Conservation (phyloP, 192 early-diverging fungal genomes). For the Coemansia sp. region DNA sequence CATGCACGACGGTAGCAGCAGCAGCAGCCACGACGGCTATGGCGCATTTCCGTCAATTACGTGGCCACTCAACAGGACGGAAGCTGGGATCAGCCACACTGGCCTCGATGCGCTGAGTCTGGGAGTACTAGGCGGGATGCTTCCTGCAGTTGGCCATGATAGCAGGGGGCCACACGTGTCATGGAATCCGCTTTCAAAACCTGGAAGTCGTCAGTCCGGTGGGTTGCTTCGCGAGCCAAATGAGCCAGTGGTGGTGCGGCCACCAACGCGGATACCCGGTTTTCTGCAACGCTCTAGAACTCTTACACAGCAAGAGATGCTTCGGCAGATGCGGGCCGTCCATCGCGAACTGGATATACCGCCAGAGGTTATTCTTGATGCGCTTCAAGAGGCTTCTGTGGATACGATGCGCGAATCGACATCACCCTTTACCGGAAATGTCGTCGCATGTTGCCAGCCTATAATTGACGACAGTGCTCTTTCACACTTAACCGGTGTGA, state of each 20-base stretch:
- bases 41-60: conserved; percentile 25
- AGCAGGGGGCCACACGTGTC: neutral
- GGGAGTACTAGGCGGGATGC: conserved; percentile 17
- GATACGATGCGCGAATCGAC: conserved; percentile 13
- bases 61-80: conserved; percentile 42
- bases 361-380: conserved; percentile 11
- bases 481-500: neutral
- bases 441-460: conserved; percentile 25
- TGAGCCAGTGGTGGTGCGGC: conserved; percentile 22
- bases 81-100: conserved; percentile 7
- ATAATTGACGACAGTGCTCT: neutral
- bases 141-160: conserved; percentile 5
- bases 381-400: conserved; percentile 18
- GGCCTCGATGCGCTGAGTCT: conserved; percentile 17
- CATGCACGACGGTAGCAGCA: neutral
- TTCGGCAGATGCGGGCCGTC: conserved; percentile 8
- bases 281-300: conserved; percentile 16
- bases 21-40: neutral
- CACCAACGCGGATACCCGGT: conserved; percentile 34
- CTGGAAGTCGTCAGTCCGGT: neutral
- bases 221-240: conserved; percentile 6
- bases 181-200: conserved; percentile 25
- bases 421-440: conserved; percentile 17
- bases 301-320: conserved; percentile 13
- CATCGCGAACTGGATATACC: conserved; percentile 32